Evolutionary conservation across 2,329 filamentous ascomycete genomes (phyloP).

Genomic region (Epichloe sibirici): DNA sequence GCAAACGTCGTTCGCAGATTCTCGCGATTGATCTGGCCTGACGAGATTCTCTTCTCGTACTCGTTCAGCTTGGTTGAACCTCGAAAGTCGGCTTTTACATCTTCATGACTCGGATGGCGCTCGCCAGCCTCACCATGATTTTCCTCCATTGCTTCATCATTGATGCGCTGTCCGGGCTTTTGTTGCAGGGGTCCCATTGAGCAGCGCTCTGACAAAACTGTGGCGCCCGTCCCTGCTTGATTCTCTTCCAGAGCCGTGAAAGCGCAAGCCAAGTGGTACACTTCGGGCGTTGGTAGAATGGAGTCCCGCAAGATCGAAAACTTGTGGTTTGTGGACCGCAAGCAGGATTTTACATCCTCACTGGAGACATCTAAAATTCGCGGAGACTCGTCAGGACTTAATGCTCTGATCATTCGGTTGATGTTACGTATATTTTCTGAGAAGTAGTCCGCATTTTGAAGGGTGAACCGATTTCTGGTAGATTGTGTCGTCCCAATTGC

Average conservation of each 20-base stretch:
- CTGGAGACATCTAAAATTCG: slow-evolving; percentile 10
- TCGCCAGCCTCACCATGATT: slow-evolving; percentile 12
- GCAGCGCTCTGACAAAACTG: slow-evolving; percentile 19
- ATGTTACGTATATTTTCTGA: slow-evolving; percentile 35
- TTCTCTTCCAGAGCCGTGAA: slow-evolving; percentile 16
- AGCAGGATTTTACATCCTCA: slow-evolving; percentile 14
- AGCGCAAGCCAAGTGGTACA: slow-evolving; percentile 26
- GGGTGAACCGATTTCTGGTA: slow-evolving; percentile 4
- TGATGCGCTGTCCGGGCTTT: slow-evolving; percentile 17
- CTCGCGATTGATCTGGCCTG: slow-evolving; percentile 68
- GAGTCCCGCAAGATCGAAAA: slow-evolving; percentile 21
- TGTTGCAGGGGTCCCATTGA: slow-evolving; percentile 21
- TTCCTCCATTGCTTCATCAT: slow-evolving; percentile 18
- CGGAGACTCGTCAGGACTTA: slow-evolving; percentile 15
- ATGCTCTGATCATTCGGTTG: slow-evolving; percentile 31
- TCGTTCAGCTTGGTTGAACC: slow-evolving; percentile 44
- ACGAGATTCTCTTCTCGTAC: slow-evolving; percentile 72
- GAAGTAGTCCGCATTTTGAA: slow-evolving; percentile 28
- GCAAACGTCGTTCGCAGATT: slow-evolving; percentile 79
- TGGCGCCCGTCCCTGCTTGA: slow-evolving; percentile 10
- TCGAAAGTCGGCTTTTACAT: slow-evolving; percentile 16
- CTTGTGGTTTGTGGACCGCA: slow-evolving; percentile 15
- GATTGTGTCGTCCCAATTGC: not conserved
- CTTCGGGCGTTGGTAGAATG: slow-evolving; percentile 26
- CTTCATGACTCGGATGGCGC: slow-evolving; percentile 16